These are phyloP conservation scores for Fusarium sp. DNA, from an alignment of 2,329 filamentous ascomycete genomes.

Conservation along the genomic window DNA sequence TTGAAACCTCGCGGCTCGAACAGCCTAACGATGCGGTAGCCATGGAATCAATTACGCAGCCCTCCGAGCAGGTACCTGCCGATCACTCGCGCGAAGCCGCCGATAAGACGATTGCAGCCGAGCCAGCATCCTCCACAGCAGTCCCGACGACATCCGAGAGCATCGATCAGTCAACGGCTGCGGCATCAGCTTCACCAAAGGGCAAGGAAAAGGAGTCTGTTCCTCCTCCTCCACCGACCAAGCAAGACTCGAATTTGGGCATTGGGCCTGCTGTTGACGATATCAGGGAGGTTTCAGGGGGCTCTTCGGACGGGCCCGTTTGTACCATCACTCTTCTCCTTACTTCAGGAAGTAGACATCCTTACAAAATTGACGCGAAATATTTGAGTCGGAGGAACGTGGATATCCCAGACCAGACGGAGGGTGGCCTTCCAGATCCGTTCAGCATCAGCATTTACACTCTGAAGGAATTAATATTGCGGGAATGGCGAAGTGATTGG, in stretches of 20 bases:
- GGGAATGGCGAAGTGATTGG: slow-evolving; percentile 95
- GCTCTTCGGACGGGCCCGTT: slow-evolving; percentile 55
- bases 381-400: slow-evolving; percentile 87
- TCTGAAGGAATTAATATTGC: slow-evolving; percentile 91
- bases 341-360: slow-evolving; percentile 84
- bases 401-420: slow-evolving; percentile 74
- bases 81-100: slow-evolving; percentile 36
- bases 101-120: slow-evolving; percentile 32
- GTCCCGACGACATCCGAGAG: slow-evolving; percentile 37
- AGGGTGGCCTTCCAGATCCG: slow-evolving; percentile 75
- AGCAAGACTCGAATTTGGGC: slow-evolving; percentile 56
- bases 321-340: slow-evolving; percentile 87
- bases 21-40: slow-evolving; percentile 56
- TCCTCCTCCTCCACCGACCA: slow-evolving; percentile 48
- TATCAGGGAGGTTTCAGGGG: slow-evolving; percentile 53
- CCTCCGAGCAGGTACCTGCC: slow-evolving; percentile 34
- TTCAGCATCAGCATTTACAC: slow-evolving; percentile 94
- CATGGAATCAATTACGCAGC: slow-evolving; percentile 54
- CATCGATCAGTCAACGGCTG: slow-evolving; percentile 37
- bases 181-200: slow-evolving; percentile 47
- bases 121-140: slow-evolving; percentile 35
- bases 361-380: slow-evolving; percentile 89
- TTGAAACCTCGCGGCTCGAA: slow-evolving; percentile 50
- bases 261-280: slow-evolving; percentile 61
- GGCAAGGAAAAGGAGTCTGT: slow-evolving; percentile 54